Evolutionary conservation across 2,329 filamentous ascomycete species (phyloP).

Genomic region (Metarhizium guizhouense): DNA sequence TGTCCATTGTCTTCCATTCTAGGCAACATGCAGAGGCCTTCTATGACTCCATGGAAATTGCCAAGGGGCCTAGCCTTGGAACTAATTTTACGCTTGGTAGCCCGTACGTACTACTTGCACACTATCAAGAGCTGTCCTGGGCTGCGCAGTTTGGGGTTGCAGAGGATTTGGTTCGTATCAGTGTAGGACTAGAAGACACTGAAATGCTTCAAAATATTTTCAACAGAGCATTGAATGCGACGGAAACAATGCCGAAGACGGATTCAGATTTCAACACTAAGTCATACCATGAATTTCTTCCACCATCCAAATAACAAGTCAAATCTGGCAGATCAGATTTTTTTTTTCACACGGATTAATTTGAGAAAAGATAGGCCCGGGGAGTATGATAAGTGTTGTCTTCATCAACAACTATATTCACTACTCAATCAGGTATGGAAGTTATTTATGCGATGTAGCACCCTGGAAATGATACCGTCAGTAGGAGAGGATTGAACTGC

Average conservation of each 20-base stretch:
- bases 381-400: neutral
- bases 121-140: constrained; percentile 92
- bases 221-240: constrained; percentile 57
- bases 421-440: neutral
- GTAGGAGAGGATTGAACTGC: neutral
- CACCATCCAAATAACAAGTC: neutral
- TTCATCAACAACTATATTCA: neutral
- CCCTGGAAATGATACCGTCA: neutral
- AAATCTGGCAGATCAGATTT: neutral
- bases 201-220: constrained; percentile 57
- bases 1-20: constrained; percentile 73
- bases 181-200: constrained; percentile 79
- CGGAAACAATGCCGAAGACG: constrained; percentile 12
- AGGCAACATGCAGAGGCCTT: constrained; percentile 67
- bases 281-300: neutral
- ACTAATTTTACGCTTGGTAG: constrained; percentile 94
- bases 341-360: too few relatives aligned
- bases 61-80: constrained; percentile 89
- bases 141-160: constrained; percentile 74
- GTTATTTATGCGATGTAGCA: neutral
- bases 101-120: constrained; percentile 84
- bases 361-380: neutral
- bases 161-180: constrained; percentile 71
- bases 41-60: constrained; percentile 76
- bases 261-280: neutral